These are phyloP conservation scores for Clonostachys byssicola DNA, from an alignment of 2,329 filamentous ascomycete genomes.

Conservation along the genomic window DNA sequence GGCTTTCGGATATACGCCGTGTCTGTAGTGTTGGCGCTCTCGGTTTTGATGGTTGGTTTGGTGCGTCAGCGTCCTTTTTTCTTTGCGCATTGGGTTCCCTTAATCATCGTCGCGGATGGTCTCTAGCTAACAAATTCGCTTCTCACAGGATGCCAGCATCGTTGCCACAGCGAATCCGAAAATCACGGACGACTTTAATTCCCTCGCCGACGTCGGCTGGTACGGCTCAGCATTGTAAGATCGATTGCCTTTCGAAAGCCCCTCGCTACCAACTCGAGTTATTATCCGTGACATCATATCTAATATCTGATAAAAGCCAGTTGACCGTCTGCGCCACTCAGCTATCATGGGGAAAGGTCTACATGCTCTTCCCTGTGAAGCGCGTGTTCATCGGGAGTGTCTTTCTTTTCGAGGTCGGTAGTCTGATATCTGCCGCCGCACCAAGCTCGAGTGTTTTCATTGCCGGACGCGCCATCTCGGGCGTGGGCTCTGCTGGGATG, in stretches of 20 bases:
- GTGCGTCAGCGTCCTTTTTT: too few species aligned
- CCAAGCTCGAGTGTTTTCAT: slow-evolving; percentile 44
- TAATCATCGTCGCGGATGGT: too few species aligned
- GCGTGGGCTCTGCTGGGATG: slow-evolving; percentile 44
- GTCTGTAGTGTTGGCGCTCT: too few species aligned
- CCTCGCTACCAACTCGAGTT: too few species aligned
- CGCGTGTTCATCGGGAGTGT: slow-evolving; percentile 28
- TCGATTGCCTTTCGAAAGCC: neutral
- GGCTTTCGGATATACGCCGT: too few species aligned
- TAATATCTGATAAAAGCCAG: too few species aligned
- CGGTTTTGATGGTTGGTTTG: too few species aligned
- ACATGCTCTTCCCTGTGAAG: slow-evolving; percentile 18
- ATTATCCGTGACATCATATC: too few species aligned
- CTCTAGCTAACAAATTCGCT: too few species aligned
- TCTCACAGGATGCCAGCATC: neutral
- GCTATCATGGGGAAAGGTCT: neutral
- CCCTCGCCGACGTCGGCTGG: slow-evolving; percentile 55
- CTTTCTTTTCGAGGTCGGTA: slow-evolving; percentile 42
- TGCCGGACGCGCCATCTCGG: slow-evolving; percentile 44
- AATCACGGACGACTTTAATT: slow-evolving; percentile 47
- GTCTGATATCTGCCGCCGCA: slow-evolving; percentile 25
- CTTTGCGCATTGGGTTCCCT: too few species aligned
- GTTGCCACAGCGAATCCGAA: slow-evolving; percentile 34
- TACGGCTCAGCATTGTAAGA: slow-evolving; percentile 49
- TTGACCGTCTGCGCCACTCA: neutral